Evolutionary conservation across 352 stramenopile genomes (phyloP).

Genomic region (Phytopythium cucurbitacearum): DNA sequence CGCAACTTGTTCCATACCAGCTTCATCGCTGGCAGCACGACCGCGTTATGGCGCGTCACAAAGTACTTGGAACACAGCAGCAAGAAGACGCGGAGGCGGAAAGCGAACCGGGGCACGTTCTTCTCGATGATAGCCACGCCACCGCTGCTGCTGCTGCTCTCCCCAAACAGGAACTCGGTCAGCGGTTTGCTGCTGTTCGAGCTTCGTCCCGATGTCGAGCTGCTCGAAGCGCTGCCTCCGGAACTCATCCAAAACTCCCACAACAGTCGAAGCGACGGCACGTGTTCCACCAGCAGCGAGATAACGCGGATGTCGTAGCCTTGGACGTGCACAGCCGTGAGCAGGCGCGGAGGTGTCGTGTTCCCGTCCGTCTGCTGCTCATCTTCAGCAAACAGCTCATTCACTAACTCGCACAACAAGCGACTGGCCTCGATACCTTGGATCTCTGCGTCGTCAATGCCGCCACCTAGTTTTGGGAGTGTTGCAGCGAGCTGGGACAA

Average conservation of each 20-base stretch:
- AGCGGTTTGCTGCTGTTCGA: constrained; percentile 27
- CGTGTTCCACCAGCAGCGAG: constrained; percentile 19
- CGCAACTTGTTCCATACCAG: constrained; percentile 57
- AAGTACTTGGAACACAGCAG: constrained; percentile 43
- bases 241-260: constrained; percentile 56
- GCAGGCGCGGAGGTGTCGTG: constrained; percentile 21
- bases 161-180: constrained; percentile 44
- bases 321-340: constrained; percentile 43
- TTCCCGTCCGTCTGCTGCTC: not conserved
- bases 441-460: constrained; percentile 3
- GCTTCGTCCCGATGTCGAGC: constrained; percentile 4
- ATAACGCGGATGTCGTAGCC: constrained; percentile 41
- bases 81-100: constrained; percentile 49
- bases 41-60: constrained; percentile 23
- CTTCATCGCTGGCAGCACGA: constrained; percentile 48
- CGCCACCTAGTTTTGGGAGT: not conserved
- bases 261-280: constrained; percentile 36
- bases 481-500: constrained; percentile 21
- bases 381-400: constrained; percentile 36
- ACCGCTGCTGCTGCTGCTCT: constrained; percentile 6
- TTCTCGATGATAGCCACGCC: constrained; percentile 20
- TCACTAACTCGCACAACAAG: constrained; percentile 21
- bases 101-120: constrained; percentile 45
- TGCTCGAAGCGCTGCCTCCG: not conserved
- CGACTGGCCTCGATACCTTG: constrained; percentile 16